phyloP scores from a whole-genome alignment of 371 early-diverging fungal genomes.

The Mortierella sp. region DNA sequence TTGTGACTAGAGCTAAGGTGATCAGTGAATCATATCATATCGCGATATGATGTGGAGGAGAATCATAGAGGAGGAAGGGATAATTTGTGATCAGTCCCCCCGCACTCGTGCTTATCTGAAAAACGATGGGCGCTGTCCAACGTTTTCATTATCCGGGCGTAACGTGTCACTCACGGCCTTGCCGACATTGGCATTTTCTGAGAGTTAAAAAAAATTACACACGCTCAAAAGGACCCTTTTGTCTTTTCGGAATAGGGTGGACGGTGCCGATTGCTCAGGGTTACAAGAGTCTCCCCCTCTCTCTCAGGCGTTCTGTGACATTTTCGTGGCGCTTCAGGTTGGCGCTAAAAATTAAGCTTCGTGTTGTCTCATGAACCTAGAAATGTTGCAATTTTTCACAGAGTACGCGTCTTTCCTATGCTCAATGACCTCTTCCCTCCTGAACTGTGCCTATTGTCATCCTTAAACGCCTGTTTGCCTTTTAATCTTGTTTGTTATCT shows the following conservation, averaged over 20 bases:
- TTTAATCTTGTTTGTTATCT: background rate
- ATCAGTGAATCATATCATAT: background rate
- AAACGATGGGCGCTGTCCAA: background rate
- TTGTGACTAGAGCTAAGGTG: too few species aligned
- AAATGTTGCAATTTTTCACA: conserved; percentile 35
- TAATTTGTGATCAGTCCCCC: background rate
- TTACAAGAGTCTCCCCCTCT: background rate
- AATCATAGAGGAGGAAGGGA: background rate
- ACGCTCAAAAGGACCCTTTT: background rate
- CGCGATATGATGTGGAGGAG: background rate
- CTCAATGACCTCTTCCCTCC: conserved; percentile 7
- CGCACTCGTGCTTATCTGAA: background rate
- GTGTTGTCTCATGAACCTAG: conserved; percentile 9
- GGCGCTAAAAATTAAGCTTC: background rate
- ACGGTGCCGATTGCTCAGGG: background rate
- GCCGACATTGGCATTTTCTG: background rate
- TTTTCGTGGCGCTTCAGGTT: background rate
- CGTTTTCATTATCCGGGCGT: background rate
- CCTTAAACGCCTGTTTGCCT: background rate
- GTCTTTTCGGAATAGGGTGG: background rate
- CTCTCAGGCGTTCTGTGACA: background rate
- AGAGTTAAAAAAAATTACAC: background rate
- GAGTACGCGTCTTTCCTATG: conserved; percentile 18
- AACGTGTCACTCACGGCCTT: background rate
- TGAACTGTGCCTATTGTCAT: background rate